Evolutionary conservation across 2,329 filamentous ascomycete species (phyloP).

Genomic region (Pseudomassariella vexata): DNA sequence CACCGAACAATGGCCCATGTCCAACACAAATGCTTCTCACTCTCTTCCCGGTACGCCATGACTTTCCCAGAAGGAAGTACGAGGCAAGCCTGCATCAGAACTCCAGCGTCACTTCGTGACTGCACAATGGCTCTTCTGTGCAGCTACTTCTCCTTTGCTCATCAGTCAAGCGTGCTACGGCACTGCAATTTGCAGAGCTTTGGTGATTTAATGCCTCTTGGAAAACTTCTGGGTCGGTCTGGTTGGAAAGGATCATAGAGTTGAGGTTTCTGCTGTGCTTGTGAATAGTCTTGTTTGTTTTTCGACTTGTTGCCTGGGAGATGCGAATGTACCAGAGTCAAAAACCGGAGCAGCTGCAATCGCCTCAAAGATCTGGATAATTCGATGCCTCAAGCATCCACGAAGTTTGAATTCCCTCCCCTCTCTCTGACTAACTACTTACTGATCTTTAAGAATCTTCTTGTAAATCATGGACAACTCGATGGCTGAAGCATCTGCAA

Average conservation of each 20-base stretch:
- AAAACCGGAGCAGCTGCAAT: too few species aligned
- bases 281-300: not conserved
- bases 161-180: constrained; percentile 2
- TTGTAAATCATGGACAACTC: too few species aligned
- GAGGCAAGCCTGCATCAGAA: too few species aligned
- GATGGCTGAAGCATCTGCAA: too few species aligned
- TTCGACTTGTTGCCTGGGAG: not conserved
- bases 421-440: too few species aligned
- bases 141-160: constrained; percentile 2
- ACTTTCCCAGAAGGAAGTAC: constrained; percentile 1
- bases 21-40: constrained; percentile 1
- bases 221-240: not conserved
- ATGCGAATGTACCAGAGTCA: not conserved
- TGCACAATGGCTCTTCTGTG: constrained; percentile 4
- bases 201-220: constrained; percentile 1
- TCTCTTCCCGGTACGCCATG: not conserved
- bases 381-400: too few species aligned
- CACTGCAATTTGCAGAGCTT: not conserved
- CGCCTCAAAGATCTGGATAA: too few species aligned
- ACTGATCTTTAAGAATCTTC: too few species aligned
- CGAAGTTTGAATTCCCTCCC: too few species aligned
- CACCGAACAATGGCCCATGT: not conserved
- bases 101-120: constrained; percentile 2
- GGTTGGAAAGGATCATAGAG: not conserved
- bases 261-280: not conserved